These are phyloP conservation scores for Marchantia polymorpha DNA, from an alignment of 225 moss, liverwort and hornwort genomes.

Conservation along the genomic window DNA sequence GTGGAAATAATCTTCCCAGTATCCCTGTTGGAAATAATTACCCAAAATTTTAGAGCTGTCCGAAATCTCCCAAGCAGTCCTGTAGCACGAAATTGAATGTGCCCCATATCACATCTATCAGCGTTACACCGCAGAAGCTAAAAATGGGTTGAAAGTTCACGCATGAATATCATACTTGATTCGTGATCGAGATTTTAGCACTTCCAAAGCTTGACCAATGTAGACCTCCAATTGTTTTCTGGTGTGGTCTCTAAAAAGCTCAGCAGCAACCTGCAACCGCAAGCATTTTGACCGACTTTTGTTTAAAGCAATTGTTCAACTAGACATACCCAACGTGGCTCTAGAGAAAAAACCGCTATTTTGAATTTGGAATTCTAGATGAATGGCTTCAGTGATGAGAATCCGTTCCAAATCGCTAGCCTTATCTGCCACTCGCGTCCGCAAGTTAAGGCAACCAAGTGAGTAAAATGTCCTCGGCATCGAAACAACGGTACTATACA, in stretches of 20 bases:
- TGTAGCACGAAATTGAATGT: no score
- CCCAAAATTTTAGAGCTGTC: background rate
- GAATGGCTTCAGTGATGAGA: background rate
- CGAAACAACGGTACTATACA: background rate
- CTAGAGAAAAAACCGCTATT: background rate
- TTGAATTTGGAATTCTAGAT: background rate
- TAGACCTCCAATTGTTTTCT: slow-evolving; percentile 78
- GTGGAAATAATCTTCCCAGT: slow-evolving; percentile 60
- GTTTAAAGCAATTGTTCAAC: background rate
- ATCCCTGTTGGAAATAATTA: slow-evolving; percentile 44
- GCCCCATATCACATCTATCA: background rate
- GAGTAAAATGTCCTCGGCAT: background rate
- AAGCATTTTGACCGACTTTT: background rate
- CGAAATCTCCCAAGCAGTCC: background rate
- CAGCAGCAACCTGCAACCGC: slow-evolving; percentile 62
- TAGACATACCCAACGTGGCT: background rate
- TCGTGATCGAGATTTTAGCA: slow-evolving; percentile 77
- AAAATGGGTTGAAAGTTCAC: background rate
- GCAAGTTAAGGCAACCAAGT: no score
- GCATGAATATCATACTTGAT: slow-evolving; percentile 51
- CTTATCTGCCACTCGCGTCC: no score
- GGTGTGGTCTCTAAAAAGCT: slow-evolving; percentile 69
- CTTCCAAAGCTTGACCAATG: slow-evolving; percentile 69
- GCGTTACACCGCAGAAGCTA: no score
- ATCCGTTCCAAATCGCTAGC: no score